Evolutionary conservation across 2,329 filamentous ascomycete species (phyloP).

Genomic region (Acarospora socialis): DNA sequence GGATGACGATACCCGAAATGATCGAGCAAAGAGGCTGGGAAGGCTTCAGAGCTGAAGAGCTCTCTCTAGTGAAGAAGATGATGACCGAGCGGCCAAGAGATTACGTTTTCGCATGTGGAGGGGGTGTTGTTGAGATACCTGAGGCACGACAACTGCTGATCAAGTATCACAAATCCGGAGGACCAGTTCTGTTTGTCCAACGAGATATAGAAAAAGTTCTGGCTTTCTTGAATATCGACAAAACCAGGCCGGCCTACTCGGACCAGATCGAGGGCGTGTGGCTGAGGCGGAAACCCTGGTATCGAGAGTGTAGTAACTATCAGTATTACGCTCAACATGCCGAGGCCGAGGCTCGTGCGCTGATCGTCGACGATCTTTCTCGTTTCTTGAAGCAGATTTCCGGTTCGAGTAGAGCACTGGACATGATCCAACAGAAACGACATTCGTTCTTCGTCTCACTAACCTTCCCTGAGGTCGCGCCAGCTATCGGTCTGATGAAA

Average conservation of each 20-base stretch:
- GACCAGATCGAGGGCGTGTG: conserved; percentile 89
- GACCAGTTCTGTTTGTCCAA: conserved; percentile 75
- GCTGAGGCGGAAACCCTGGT: conserved; percentile 76
- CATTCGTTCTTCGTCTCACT: conserved; percentile 88
- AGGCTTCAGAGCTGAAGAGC: conserved; percentile 67
- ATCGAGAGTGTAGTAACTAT: conserved; percentile 82
- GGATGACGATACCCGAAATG: conserved; percentile 72
- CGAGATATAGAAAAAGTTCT: conserved; percentile 79
- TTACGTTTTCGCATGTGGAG: conserved; percentile 83
- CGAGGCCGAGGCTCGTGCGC: conserved; percentile 34
- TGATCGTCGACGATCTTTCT: conserved; percentile 49
- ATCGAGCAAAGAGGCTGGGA: conserved; percentile 73
- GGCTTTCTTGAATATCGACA: conserved; percentile 75
- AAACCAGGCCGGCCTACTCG: conserved; percentile 80
- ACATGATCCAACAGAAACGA: conserved; percentile 46
- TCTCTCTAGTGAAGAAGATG: conserved; percentile 56
- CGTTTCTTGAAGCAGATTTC: conserved; percentile 58
- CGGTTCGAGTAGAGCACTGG: conserved; percentile 41
- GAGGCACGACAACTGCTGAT: conserved; percentile 63
- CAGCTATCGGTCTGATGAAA: conserved; percentile 50
- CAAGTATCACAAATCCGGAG: conserved; percentile 59
- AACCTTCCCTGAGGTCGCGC: conserved; percentile 60
- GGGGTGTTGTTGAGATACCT: conserved; percentile 77
- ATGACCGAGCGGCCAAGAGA: conserved; percentile 61
- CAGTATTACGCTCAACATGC: conserved; percentile 73